Evolutionary conservation across 805 yeast genomes (phyloP).

Genomic region (Yarrowia keelungensis): DNA sequence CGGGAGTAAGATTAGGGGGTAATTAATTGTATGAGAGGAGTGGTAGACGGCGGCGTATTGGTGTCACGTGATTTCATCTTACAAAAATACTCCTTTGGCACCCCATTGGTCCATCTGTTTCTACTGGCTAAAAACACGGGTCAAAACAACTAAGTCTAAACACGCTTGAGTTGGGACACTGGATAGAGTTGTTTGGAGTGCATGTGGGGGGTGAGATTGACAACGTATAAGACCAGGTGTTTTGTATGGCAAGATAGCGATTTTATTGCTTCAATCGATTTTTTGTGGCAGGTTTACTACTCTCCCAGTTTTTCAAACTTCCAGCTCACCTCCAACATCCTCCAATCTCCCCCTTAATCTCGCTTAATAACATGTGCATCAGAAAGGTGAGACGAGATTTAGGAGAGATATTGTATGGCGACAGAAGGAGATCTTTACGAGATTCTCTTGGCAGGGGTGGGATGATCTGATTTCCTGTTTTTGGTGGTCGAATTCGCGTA

Average conservation of each 20-base stretch:
- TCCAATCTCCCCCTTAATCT: background rate
- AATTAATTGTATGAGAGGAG: background rate
- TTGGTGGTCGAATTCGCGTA: too few species aligned
- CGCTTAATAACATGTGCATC: background rate
- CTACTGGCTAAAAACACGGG: background rate
- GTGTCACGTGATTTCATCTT: too few species aligned
- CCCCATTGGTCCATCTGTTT: too few species aligned
- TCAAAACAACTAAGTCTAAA: constrained; percentile 11
- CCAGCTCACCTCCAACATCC: too few species aligned
- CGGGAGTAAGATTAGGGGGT: too few species aligned
- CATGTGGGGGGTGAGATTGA: too few species aligned
- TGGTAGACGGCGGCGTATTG: too few species aligned
- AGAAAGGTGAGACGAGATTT: background rate
- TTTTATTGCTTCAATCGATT: background rate
- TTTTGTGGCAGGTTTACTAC: too few species aligned
- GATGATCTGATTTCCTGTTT: too few species aligned
- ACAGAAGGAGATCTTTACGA: background rate
- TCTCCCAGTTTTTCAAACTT: background rate
- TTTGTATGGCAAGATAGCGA: background rate
- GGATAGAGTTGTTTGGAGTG: background rate
- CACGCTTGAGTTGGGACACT: constrained; percentile 21
- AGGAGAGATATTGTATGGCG: background rate
- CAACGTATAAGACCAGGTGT: too few species aligned
- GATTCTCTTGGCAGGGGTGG: too few species aligned
- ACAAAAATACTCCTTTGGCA: background rate